Evolutionary conservation across 2,329 filamentous ascomycete genomes (phyloP).

Genomic region (Colletotrichum spaethianum): DNA sequence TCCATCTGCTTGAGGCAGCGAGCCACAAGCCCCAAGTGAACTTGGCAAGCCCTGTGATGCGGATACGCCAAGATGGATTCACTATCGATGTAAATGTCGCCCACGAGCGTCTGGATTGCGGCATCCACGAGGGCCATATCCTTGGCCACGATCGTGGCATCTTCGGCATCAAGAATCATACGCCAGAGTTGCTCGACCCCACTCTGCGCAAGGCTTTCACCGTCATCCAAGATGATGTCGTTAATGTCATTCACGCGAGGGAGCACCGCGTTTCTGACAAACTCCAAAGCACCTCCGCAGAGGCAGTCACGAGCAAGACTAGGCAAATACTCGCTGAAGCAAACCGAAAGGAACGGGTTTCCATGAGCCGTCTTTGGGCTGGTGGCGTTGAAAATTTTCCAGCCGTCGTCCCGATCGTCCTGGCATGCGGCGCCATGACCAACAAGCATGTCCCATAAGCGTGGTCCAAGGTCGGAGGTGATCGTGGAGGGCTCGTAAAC

Average conservation of each 20-base stretch:
- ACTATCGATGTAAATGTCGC: constrained; percentile 77
- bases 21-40: constrained; percentile 80
- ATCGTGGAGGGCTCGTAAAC: constrained; percentile 73
- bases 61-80: constrained; percentile 65
- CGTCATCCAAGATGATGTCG: constrained; percentile 65
- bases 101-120: constrained; percentile 79
- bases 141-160: constrained; percentile 64
- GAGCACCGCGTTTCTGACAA: constrained; percentile 68
- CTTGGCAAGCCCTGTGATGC: constrained; percentile 63
- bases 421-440: constrained; percentile 72
- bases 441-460: constrained; percentile 82
- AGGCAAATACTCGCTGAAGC: constrained; percentile 71
- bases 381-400: constrained; percentile 74
- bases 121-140: constrained; percentile 62
- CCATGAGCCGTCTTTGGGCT: constrained; percentile 60
- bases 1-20: constrained; percentile 81
- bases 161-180: constrained; percentile 79
- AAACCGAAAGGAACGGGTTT: constrained; percentile 70
- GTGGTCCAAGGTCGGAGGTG: constrained; percentile 70
- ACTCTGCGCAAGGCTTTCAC: constrained; percentile 65
- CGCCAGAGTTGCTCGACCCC: constrained; percentile 85
- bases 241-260: constrained; percentile 61
- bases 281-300: constrained; percentile 73
- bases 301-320: constrained; percentile 70
- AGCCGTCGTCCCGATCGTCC: constrained; percentile 76